Conservation (phyloP, 768 basidiomycete genomes). For the Pholiota molesta region DNA sequence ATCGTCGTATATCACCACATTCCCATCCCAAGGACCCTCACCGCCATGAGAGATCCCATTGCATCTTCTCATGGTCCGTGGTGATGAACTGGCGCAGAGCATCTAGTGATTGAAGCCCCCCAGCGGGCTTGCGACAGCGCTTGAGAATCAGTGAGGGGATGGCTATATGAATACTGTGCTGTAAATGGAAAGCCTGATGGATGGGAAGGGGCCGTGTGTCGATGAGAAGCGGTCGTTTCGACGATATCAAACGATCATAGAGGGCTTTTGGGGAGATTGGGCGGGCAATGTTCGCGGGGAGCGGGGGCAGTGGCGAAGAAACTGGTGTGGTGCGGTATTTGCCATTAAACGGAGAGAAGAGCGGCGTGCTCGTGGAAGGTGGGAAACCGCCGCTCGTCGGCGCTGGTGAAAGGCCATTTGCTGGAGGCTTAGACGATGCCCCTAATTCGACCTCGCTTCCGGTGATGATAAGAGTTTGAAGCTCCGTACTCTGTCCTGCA, state of each 20-base stretch:
- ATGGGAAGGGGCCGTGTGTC: conserved; percentile 78
- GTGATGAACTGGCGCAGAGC: conserved; percentile 82
- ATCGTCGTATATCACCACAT: conserved; percentile 77
- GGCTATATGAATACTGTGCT: conserved; percentile 78
- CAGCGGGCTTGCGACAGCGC: conserved; percentile 73
- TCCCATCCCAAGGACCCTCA: conserved; percentile 68
- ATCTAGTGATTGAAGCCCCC: conserved; percentile 65
- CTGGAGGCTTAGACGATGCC: background rate
- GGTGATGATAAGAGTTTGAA: conserved; percentile 54
- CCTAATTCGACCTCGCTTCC: conserved; percentile 38
- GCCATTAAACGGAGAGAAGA: conserved; percentile 19
- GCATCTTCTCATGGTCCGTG: conserved; percentile 69
- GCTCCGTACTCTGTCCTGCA: conserved; percentile 58
- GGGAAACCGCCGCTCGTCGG: conserved; percentile 22
- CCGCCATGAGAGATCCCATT: conserved; percentile 69
- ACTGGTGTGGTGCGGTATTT: conserved; percentile 16
- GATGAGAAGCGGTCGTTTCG: conserved; percentile 67
- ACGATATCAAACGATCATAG: conserved; percentile 50
- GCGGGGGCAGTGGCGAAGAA: conserved; percentile 23
- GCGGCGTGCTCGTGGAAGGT: conserved; percentile 23
- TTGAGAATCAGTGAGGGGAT: conserved; percentile 92
- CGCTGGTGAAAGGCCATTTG: background rate
- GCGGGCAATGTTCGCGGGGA: conserved; percentile 24
- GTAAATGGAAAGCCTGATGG: conserved; percentile 67
- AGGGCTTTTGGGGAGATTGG: conserved; percentile 52